phyloP scores from a whole-genome alignment of 306 rosid species.

The Inga laurina region DNA sequence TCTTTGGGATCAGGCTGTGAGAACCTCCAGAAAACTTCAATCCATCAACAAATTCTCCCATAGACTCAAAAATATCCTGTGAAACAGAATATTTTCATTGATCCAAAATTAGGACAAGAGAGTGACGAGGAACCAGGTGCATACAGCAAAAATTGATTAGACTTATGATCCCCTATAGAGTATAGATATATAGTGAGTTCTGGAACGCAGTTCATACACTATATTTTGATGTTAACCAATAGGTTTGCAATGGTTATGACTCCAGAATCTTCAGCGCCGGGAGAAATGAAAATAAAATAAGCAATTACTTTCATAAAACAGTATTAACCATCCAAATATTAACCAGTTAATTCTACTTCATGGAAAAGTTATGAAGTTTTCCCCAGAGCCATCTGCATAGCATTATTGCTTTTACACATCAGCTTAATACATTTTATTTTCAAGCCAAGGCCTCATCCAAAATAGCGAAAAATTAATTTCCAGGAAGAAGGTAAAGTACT shows the following conservation, averaged over 20 bases:
- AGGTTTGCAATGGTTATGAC: background rate
- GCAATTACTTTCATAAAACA: background rate
- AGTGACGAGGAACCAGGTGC: background rate
- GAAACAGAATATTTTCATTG: conserved; percentile 13
- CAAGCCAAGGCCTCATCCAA: background rate
- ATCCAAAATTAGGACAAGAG: background rate
- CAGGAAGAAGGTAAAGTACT: background rate
- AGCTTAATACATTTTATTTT: background rate
- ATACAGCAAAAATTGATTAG: background rate
- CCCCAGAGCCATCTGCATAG: background rate
- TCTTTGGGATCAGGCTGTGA: conserved; percentile 75
- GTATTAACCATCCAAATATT: background rate
- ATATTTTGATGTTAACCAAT: background rate
- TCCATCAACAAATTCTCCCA: conserved; percentile 89
- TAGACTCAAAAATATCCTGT: conserved; percentile 77
- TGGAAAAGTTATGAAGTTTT: background rate
- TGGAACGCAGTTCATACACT: background rate
- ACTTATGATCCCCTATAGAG: background rate
- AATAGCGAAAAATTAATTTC: background rate
- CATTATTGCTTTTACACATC: background rate
- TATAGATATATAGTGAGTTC: background rate
- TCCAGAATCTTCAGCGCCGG: background rate
- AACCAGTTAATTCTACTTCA: background rate
- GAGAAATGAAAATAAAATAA: background rate
- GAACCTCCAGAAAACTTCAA: conserved; percentile 87